Base-by-base conservation (phyloP, 2,329 filamentous ascomycete species). In the Tolypocladium amazonense region DNA sequence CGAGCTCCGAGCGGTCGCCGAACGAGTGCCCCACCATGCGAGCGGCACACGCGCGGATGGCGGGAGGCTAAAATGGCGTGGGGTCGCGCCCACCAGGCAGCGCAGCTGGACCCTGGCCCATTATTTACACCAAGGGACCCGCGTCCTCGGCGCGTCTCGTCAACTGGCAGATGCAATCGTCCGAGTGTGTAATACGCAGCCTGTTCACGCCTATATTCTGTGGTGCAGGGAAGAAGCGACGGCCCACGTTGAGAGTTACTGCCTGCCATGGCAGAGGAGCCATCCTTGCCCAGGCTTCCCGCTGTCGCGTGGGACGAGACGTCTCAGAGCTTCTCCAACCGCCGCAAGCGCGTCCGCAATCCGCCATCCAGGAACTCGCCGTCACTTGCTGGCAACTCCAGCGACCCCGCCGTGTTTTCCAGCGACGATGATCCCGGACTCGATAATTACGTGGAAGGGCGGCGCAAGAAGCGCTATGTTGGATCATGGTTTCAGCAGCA, bases 391-490 rank as follows among this genome's bases (percentile, higher is more conserved):
- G 74, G 81, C 68, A 84, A 85, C 68, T 89, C 86, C 25, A 89
- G 88, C 68, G 88, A 90, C 66, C 86, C 87, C 4, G 81, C 85
- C 56, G 71, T 89, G 33, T 90, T 90, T 71, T 89, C 86, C 4
- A 87, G 85, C 69, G 88, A 90, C 61, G 87, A 89, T 66, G 87
- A 89, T 60, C 84, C 85, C 3, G 81, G 82, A 1, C 70, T 86
- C 56, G 85, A 88, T 62, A 87, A 87, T 65, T 89, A 89, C 67
- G 74, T 78, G 30, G 75, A 81, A 56, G 78, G 78, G 1, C 76
- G 79, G 33, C 77, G 80, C 63, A 80, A 81, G 62, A 90, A 89
- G 75, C 79, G 82, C 56, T 86, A 87, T 62, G 75, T 83, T 52
- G 88, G 88, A 4, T 80, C 86, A 5, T 90, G 87, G 88, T 90